Base-by-base conservation (phyloP, 2,329 filamentous ascomycete species). In the Pseudocercospora fuligena region DNA sequence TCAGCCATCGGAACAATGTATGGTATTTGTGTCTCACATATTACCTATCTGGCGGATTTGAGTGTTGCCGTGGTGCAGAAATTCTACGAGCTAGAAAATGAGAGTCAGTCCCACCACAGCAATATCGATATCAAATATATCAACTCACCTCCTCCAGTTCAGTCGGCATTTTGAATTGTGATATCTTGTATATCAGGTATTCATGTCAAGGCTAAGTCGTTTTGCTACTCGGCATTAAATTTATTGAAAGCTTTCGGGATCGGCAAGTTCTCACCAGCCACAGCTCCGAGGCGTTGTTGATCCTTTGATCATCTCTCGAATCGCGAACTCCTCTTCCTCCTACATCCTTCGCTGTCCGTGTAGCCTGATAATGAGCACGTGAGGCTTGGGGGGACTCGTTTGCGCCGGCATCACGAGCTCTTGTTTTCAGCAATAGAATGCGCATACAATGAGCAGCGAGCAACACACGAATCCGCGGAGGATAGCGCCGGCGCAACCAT, bases 1-100 rank as follows among this genome's bases (percentile, higher is more conserved):
- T 70, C 8, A 68, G 71, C 67, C 65, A 21, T 54, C 47, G 43
- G 4, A 25, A 53, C 43, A 27, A 63, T 60, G 60, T 33, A 46
- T 29, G 27, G 25, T 27, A 7, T 60, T n/a, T 33, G 8, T 60
- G n/a, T 23, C 19, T 63, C 14, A 31, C 63, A 60, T 80, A 73
- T 40, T 82, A 91, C 89, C 89, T 72, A 94, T 86, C 78, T 92
- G 89, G 73, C 95, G 89, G 70, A 98, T 93, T 78, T 97, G 92
- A 49, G 93, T 92, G 78, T 96, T 97, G 61, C 65, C 65, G 46
- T 67, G 65, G 43, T 67, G 65, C n/a, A 67, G 61, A 27, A 67
- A 67, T 54, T 66, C 64, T 14, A 66, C 64, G 46, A 66, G 64
- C 65, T 67, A 46, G 21, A 31, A 33, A 27, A 16, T 31, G 46